Percentiles rank a stretch among this genome's conserved stretches.
Conservation (phyloP, 768 basidiomycete species). For the Amanita molliuscula region DNA sequence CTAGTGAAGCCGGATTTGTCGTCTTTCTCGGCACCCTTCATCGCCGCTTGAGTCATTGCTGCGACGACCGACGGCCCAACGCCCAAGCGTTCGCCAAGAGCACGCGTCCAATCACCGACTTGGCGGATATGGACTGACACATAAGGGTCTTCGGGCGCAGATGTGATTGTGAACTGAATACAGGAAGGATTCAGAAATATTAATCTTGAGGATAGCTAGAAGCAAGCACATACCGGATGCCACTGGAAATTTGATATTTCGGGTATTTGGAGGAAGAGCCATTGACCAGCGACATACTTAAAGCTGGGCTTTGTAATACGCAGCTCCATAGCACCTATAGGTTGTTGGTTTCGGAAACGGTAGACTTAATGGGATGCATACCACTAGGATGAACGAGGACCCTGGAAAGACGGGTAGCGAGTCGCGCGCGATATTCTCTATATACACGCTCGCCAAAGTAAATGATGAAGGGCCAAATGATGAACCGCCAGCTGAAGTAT, state of each 20-base stretch:
- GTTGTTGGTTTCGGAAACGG: constrained; percentile 6
- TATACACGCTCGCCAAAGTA: constrained; percentile 85
- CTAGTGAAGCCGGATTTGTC: constrained; percentile 37
- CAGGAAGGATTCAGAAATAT: constrained; percentile 1
- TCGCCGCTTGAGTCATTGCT: constrained; percentile 66
- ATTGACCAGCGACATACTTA: constrained; percentile 86
- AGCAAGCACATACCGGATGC: constrained; percentile 76
- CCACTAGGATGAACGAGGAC: constrained; percentile 87
- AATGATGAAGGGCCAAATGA: constrained; percentile 83
- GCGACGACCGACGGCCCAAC: constrained; percentile 70
- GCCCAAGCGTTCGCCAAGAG: constrained; percentile 79
- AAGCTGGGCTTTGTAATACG: constrained; percentile 88
- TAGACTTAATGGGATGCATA: constrained; percentile 20
- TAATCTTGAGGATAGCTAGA: constrained; percentile 1
- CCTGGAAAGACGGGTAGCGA: constrained; percentile 70
- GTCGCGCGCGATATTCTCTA: constrained; percentile 73
- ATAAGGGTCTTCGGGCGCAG: constrained; percentile 90
- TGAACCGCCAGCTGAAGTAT: constrained; percentile 86
- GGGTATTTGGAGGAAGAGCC: constrained; percentile 85
- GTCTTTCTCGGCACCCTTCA: constrained; percentile 66
- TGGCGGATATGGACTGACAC: constrained; percentile 90
- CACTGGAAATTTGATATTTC: constrained; percentile 80
- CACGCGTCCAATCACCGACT: constrained; percentile 81
- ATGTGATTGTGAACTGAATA: constrained; percentile 83
- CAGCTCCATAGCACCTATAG: constrained; percentile 79